A percentile compares a stretch with the other conserved stretches of the same genome.
phyloP scores from a whole-genome alignment of 495 filamentous ascomycete genomes.

The Trichoderma gamsii region DNA sequence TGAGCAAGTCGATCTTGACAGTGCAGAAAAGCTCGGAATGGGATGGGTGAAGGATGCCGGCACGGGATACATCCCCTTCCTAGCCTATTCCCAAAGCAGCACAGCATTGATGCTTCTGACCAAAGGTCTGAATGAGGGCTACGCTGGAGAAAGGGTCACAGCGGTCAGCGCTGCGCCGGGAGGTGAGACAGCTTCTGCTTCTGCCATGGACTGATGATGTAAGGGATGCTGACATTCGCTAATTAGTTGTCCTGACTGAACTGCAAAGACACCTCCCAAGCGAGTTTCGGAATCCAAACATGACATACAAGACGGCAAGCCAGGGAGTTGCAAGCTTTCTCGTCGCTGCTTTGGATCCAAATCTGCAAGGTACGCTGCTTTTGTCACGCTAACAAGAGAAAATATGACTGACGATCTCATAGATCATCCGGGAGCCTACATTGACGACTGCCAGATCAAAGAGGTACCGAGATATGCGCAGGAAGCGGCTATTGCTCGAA shows the following conservation, averaged over 20 bases:
- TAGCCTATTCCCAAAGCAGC: constrained; percentile 12
- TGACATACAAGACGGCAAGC: constrained; percentile 13
- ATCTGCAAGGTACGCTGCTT: background rate
- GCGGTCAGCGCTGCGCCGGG: constrained; percentile 14
- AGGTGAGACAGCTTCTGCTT: background rate
- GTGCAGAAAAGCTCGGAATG: constrained; percentile 3
- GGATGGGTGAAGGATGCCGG: background rate
- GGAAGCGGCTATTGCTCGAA: background rate
- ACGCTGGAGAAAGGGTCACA: background rate
- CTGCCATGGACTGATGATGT: background rate
- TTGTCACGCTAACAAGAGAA: background rate
- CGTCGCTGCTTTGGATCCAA: constrained; percentile 14
- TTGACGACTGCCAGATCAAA: constrained; percentile 11
- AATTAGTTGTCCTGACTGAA: constrained; percentile 14
- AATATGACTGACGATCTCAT: background rate
- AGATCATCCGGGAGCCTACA: constrained; percentile 10
- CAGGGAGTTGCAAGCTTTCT: constrained; percentile 16
- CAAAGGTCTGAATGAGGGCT: constrained; percentile 4
- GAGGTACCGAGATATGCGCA: background rate
- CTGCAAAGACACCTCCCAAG: constrained; percentile 12
- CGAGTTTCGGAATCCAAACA: constrained; percentile 14
- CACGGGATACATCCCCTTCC: constrained; percentile 9
- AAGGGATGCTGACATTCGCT: background rate
- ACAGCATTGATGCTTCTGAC: constrained; percentile 14
- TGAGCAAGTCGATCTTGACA: constrained; percentile 1